phyloP scores from a whole-genome alignment of 2,329 filamentous ascomycete species.

The Clarireedia homoeocarpa region DNA sequence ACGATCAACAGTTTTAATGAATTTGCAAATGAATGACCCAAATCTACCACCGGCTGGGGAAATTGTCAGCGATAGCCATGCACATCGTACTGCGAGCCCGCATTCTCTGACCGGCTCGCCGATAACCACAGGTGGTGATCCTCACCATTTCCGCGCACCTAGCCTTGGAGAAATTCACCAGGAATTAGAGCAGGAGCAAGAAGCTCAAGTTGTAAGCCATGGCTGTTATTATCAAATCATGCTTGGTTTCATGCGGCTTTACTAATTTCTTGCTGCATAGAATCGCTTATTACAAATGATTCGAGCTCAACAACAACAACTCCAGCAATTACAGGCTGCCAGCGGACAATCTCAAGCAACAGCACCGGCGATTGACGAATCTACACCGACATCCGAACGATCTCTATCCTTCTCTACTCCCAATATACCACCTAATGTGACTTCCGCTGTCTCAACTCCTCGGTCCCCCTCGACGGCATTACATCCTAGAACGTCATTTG shows the following conservation, averaged over 20 bases:
- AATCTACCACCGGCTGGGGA: conserved; percentile 60
- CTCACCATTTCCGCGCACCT: conserved; percentile 58
- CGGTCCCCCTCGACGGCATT: conserved; percentile 37
- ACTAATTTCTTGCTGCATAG: conserved; percentile 30
- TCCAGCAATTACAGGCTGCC: conserved; percentile 49
- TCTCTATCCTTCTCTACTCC: conserved; percentile 36
- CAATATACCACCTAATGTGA: conserved; percentile 30
- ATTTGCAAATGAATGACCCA: conserved; percentile 67
- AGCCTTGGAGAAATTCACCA: conserved; percentile 73
- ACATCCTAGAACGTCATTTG: conserved; percentile 50
- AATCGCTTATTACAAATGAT: conserved; percentile 75
- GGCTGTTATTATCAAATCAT: no score
- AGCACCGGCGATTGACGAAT: conserved; percentile 32
- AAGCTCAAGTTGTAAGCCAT: conserved; percentile 60
- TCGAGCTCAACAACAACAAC: conserved; percentile 64
- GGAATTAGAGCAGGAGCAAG: conserved; percentile 71
- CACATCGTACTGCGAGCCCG: conserved; percentile 35
- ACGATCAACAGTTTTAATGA: conserved; percentile 63
- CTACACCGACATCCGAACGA: conserved; percentile 37
- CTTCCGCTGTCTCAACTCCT: conserved; percentile 38
- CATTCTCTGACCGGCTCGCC: conserved; percentile 42
- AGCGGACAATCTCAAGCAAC: conserved; percentile 33
- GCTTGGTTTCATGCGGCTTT: no score
- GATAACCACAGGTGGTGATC: conserved; percentile 36
- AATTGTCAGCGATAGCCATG: conserved; percentile 44